Base-by-base conservation (phyloP, 805 yeast species). In the Candida dajiaensis region DNA sequence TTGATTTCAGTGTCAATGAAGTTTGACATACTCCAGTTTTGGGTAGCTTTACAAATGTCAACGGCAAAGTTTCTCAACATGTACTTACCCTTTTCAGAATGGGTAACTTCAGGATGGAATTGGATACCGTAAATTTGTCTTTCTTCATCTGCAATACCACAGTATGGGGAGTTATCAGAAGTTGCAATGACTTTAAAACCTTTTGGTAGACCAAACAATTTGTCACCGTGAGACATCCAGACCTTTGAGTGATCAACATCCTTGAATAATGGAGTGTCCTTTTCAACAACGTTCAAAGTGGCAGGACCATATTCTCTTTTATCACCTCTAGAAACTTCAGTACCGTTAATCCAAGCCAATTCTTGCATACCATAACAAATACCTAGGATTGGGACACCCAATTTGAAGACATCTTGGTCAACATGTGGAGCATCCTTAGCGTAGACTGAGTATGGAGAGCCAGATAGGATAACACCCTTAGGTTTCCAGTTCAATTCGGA, bases 161-260 rank as follows among this genome's bases (percentile, higher is more conserved):
- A 95, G 71, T 63, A 94, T 48, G 98, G 99, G 38, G 98, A 94
- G 78, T 94, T 94, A 57, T 77, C 88, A 46, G 97, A 85, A 38
- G 89, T 81, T 46, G 97, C 99, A 51, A 90, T 89, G 50, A 85
- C 79, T 67, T 83, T 81, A 78, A 80, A 94, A 36, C 95, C 96
- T 40, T 78, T 76, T 60, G 99, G 99, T 57, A 94, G 77, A 45
- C 92, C 86, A 60, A 81, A 82, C 62, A 94, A 77, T 76, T 94
- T 94, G 72, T 94, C 99, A 64, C 96, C 96, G 70, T 94, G 99
- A 42, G 98, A 90, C 99, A 94, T 94, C 99, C 99, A 94, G 52
- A 94, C 97, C 67, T 85, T 90, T 49, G 95, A 89, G 73, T 94
- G 85, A 69, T 89, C 95, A 58, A 94, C 88, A 51, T 84, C 97